A percentile compares a stretch with the other conserved stretches of the same genome.
Evolutionary conservation across 257 asterid species (phyloP).

Genomic region (Verbena officinalis): DNA sequence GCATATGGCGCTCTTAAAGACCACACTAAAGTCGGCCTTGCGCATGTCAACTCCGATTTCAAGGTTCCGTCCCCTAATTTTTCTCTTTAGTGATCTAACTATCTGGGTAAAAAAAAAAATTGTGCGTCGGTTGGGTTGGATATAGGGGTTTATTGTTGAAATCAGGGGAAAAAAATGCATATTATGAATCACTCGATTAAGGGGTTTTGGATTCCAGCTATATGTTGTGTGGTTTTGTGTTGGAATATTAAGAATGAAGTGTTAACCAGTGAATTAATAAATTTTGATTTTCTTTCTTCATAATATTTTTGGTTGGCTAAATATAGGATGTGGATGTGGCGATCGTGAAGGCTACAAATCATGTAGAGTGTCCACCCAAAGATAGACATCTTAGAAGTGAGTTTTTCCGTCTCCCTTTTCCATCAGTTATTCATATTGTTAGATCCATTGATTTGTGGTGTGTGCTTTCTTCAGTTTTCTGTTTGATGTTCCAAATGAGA

Average conservation of each 20-base stretch:
- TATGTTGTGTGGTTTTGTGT: constrained; percentile 16
- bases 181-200: constrained; percentile 2
- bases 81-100: not conserved
- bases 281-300: constrained; percentile 7
- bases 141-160: not conserved
- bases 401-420: constrained; percentile 24
- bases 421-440: constrained; percentile 7
- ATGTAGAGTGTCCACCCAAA: constrained; percentile 93
- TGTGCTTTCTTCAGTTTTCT: constrained; percentile 25
- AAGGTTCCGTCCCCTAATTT: constrained; percentile 47
- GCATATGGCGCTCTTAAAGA: constrained; percentile 92
- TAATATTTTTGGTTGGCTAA: constrained; percentile 23
- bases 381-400: constrained; percentile 90
- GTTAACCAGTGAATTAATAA: not conserved
- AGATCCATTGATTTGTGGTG: constrained; percentile 38
- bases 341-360: constrained; percentile 97
- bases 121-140: not conserved
- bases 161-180: not conserved
- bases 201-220: constrained; percentile 18
- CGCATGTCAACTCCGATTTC: constrained; percentile 93
- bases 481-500: constrained; percentile 22
- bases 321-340: constrained; percentile 97
- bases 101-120: not conserved
- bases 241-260: constrained; percentile 16
- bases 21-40: constrained; percentile 86